Evolutionary conservation across 2,329 filamentous ascomycete species (phyloP).

Genomic region (Trichophyton equinum): DNA sequence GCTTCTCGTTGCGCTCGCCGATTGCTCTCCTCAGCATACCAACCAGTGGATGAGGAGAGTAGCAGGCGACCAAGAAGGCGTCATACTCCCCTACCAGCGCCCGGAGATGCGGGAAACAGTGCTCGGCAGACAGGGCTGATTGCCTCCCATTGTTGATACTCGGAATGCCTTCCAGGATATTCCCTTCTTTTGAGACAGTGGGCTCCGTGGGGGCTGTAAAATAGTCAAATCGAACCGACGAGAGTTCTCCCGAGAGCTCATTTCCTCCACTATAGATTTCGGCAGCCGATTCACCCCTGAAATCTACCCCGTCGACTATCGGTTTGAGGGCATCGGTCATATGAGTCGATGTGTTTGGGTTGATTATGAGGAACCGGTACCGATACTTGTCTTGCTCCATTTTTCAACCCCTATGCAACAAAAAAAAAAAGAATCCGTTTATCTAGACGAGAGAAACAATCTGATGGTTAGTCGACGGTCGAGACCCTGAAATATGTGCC

Average conservation of each 20-base stretch:
- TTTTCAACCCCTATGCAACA: neutral
- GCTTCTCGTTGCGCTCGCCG: slow-evolving; percentile 16
- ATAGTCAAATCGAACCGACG: slow-evolving; percentile 28
- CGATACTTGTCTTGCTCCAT: neutral
- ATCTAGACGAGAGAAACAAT: too few relatives aligned
- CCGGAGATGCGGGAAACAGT: slow-evolving; percentile 47
- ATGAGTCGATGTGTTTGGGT: slow-evolving; percentile 34
- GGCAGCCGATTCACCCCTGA: slow-evolving; percentile 8
- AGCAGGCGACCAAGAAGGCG: slow-evolving; percentile 79
- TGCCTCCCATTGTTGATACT: slow-evolving; percentile 70
- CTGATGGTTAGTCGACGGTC: too few relatives aligned
- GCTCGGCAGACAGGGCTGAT: slow-evolving; percentile 49
- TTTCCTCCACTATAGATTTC: neutral
- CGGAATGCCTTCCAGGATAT: slow-evolving; percentile 41
- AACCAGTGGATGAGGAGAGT: slow-evolving; percentile 71
- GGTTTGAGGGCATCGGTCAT: slow-evolving; percentile 35
- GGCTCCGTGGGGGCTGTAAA: slow-evolving; percentile 27
- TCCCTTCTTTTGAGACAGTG: slow-evolving; percentile 21
- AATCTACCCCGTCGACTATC: slow-evolving; percentile 27
- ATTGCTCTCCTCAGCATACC: slow-evolving; percentile 41
- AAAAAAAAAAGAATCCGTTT: neutral
- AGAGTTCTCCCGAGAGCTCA: neutral
- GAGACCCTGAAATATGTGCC: too few relatives aligned
- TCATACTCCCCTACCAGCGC: slow-evolving; percentile 40
- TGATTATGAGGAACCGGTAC: slow-evolving; percentile 30